Conservation (phyloP, 2,329 filamentous ascomycete species). For the Pseudodiploospora longispora region DNA sequence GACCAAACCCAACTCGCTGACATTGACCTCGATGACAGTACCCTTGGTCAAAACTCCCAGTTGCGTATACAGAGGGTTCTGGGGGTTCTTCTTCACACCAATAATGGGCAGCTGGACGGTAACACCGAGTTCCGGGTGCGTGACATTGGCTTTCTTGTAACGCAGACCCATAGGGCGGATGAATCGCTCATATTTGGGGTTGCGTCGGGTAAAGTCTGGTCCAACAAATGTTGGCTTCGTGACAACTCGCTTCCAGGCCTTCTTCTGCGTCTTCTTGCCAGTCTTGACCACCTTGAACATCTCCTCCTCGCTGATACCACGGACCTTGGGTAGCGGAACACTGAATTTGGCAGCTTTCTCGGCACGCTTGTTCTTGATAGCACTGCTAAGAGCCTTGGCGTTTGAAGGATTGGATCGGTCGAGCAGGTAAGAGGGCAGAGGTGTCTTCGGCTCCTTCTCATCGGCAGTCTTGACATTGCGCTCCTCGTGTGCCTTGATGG, state of each 20-base stretch:
- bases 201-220: slow-evolving; percentile 77
- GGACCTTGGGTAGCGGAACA: slow-evolving; percentile 88
- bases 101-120: slow-evolving; percentile 83
- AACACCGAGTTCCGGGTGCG: slow-evolving; percentile 71
- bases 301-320: slow-evolving; percentile 86
- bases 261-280: slow-evolving; percentile 88
- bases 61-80: slow-evolving; percentile 86
- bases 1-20: slow-evolving; percentile 81
- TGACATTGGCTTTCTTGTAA: slow-evolving; percentile 47
- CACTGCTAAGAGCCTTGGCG: slow-evolving; percentile 65
- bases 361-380: slow-evolving; percentile 90
- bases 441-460: slow-evolving; percentile 69
- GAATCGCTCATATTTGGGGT: slow-evolving; percentile 66
- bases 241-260: slow-evolving; percentile 66
- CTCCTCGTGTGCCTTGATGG: slow-evolving; percentile 91
- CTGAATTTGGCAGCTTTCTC: slow-evolving; percentile 93
- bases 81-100: slow-evolving; percentile 59
- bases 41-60: slow-evolving; percentile 84
- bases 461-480: slow-evolving; percentile 86
- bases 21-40: slow-evolving; percentile 79
- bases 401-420: slow-evolving; percentile 60
- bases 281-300: slow-evolving; percentile 97
- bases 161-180: slow-evolving; percentile 42
- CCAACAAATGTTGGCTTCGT: slow-evolving; percentile 68
- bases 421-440: slow-evolving; percentile 86